Conservation (phyloP, 371 early-diverging fungal species). For the Mortierella sp. region DNA sequence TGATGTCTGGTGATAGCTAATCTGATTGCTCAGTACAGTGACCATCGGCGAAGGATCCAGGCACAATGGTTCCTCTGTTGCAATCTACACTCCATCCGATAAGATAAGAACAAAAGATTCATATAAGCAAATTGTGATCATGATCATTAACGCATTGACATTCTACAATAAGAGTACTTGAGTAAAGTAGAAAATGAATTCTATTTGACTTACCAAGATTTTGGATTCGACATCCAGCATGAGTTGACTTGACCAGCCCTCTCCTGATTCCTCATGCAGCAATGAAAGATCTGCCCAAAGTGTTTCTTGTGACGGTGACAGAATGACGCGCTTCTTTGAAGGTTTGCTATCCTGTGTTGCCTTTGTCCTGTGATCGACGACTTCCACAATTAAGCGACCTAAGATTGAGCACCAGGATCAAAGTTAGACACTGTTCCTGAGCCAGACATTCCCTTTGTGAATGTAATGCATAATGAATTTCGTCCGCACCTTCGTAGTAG, state of each 20-base stretch:
- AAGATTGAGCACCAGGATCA: background rate
- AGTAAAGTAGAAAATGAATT: background rate
- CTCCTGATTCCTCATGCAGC: constrained; percentile 70
- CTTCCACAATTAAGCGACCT: constrained; percentile 72
- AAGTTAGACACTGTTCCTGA: background rate
- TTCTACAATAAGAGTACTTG: too few relatives aligned
- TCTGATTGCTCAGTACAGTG: constrained; percentile 70
- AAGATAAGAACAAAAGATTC: background rate
- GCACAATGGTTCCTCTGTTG: constrained; percentile 71
- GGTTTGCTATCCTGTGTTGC: constrained; percentile 16
- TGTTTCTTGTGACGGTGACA: constrained; percentile 71
- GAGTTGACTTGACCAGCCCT: constrained; percentile 64
- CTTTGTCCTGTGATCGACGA: constrained; percentile 67
- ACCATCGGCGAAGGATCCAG: constrained; percentile 73
- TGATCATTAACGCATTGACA: too few relatives aligned
- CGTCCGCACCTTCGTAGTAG: constrained; percentile 67
- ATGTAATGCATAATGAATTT: background rate
- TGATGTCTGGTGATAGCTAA: constrained; percentile 60
- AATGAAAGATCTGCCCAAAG: constrained; percentile 73
- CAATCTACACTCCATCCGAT: constrained; percentile 56
- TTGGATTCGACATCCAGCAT: constrained; percentile 71
- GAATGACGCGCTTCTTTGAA: constrained; percentile 62
- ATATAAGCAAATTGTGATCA: background rate
- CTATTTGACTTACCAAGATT: constrained; percentile 62
- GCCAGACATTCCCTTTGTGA: background rate